Percentiles rank a stretch among this genome's conserved stretches.
Evolutionary conservation across 768 basidiomycete genomes (phyloP).

Genomic region (Pisolithus albus): DNA sequence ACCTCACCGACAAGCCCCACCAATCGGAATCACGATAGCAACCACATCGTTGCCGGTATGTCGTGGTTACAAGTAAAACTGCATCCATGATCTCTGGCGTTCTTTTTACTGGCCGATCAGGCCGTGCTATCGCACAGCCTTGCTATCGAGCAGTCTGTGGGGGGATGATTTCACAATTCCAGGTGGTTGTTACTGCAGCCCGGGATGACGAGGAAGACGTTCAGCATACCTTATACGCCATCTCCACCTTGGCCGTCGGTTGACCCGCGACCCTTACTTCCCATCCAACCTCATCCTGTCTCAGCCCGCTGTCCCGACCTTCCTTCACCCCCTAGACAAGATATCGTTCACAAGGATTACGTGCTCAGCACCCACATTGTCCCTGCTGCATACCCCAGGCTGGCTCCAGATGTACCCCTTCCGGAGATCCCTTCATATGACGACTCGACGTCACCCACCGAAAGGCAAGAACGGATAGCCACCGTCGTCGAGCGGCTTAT

Average conservation of each 20-base stretch:
- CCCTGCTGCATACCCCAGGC: conserved; percentile 23
- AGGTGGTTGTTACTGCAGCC: no score
- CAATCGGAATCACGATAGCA: no score
- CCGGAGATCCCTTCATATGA: conserved; percentile 13
- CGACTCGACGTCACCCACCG: neutral
- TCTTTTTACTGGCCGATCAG: no score
- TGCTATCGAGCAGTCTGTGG: neutral
- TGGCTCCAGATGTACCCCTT: conserved; percentile 18
- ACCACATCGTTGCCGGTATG: no score
- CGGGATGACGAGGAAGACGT: neutral
- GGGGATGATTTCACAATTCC: neutral
- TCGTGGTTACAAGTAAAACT: no score
- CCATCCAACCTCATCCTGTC: conserved; percentile 9
- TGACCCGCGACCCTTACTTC: conserved; percentile 17
- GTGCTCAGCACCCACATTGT: conserved; percentile 24
- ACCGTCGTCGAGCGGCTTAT: conserved; percentile 14
- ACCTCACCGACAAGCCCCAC: no score
- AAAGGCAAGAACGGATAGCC: conserved; percentile 9
- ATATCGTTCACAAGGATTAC: conserved; percentile 18
- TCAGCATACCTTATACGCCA: conserved; percentile 14
- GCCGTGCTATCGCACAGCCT: no score
- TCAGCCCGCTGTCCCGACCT: conserved; percentile 9
- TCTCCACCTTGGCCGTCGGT: conserved; percentile 12
- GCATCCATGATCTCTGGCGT: no score
- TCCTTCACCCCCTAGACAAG: conserved; percentile 15